These are phyloP conservation scores for Chondrostereum purpureum DNA, from an alignment of 1,284 basidiomycete genomes.

Conservation along the genomic window DNA sequence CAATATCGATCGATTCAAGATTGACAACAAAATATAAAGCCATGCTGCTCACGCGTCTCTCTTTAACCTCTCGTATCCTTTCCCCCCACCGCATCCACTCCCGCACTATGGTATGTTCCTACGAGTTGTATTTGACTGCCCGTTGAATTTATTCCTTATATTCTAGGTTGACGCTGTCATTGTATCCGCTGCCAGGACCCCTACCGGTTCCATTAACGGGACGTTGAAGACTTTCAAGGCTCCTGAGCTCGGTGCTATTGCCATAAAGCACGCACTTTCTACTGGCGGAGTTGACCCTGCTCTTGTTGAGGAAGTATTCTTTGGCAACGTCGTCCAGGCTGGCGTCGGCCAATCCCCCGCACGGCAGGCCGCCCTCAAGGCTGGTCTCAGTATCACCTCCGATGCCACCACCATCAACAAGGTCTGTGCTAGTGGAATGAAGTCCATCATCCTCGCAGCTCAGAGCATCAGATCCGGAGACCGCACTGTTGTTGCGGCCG, in stretches of 20 bases:
- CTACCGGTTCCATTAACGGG: conserved; percentile 92
- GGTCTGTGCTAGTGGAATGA: conserved; percentile 95
- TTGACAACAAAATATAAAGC: conserved; percentile 16
- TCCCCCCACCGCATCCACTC: conserved; percentile 29
- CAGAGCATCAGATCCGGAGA: conserved; percentile 89
- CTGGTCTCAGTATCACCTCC: conserved; percentile 78
- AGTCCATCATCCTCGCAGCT: conserved; percentile 88
- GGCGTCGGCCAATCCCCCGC: conserved; percentile 95
- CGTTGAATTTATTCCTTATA: conserved; percentile 2
- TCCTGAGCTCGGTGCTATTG: conserved; percentile 83
- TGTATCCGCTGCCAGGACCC: conserved; percentile 90
- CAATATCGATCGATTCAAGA: conserved; percentile 15
- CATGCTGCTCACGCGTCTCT: conserved; percentile 34
- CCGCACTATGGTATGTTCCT: conserved; percentile 18
- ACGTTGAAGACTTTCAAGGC: conserved; percentile 84
- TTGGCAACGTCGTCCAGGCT: conserved; percentile 95
- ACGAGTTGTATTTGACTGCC: conserved; percentile 28
- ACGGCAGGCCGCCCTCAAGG: conserved; percentile 85
- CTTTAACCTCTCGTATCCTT: conserved; percentile 23
- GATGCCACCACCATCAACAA: conserved; percentile 99
- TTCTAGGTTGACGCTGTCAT: conserved; percentile 83
- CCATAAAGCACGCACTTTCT: conserved; percentile 86
- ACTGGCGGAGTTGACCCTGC: conserved; percentile 77
- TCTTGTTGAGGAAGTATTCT: conserved; percentile 89
- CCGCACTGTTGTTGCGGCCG: conserved; percentile 82